These are phyloP conservation scores for Boletus rubescentipes DNA, from an alignment of 768 basidiomycete species.

Conservation along the genomic window DNA sequence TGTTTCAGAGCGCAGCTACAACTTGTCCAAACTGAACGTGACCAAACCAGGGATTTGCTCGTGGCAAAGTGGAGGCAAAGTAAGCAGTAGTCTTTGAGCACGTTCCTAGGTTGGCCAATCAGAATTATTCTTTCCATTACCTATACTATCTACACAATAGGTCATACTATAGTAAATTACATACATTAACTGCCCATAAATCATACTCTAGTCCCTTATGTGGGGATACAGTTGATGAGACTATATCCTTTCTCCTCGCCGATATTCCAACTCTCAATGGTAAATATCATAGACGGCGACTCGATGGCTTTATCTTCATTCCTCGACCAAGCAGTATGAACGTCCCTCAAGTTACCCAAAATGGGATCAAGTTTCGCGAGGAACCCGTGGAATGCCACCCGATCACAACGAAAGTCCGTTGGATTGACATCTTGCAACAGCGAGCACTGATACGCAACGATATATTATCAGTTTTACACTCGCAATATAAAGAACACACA, in stretches of 20 bases:
- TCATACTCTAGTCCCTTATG: neutral
- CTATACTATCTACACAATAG: neutral
- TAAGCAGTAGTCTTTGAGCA: neutral
- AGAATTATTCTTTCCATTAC: neutral
- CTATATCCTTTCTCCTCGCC: conserved; percentile 19
- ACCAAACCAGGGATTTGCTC: conserved; percentile 10
- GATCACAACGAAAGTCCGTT: conserved; percentile 43
- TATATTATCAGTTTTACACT: neutral
- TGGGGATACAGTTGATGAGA: conserved; percentile 21
- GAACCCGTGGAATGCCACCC: conserved; percentile 37
- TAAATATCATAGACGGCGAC: conserved; percentile 28
- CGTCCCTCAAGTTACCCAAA: conserved; percentile 46
- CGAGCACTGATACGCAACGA: conserved; percentile 34
- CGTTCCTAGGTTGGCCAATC: neutral
- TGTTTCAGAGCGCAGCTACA: conserved; percentile 5
- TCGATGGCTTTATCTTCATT: conserved; percentile 21
- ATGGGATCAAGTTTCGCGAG: conserved; percentile 42
- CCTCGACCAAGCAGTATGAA: conserved; percentile 34
- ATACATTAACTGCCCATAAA: neutral
- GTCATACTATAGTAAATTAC: neutral
- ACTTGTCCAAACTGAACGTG: conserved; percentile 1
- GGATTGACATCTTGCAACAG: conserved; percentile 47
- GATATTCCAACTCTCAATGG: conserved; percentile 31
- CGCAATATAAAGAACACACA: conserved; percentile 17
- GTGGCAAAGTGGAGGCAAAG: conserved; percentile 6